Evolutionary conservation across 1,139 yeast species (phyloP), one percentile per base, ranked within the genome.

Genomic region (Debaryomyces robertsiae): DNA sequence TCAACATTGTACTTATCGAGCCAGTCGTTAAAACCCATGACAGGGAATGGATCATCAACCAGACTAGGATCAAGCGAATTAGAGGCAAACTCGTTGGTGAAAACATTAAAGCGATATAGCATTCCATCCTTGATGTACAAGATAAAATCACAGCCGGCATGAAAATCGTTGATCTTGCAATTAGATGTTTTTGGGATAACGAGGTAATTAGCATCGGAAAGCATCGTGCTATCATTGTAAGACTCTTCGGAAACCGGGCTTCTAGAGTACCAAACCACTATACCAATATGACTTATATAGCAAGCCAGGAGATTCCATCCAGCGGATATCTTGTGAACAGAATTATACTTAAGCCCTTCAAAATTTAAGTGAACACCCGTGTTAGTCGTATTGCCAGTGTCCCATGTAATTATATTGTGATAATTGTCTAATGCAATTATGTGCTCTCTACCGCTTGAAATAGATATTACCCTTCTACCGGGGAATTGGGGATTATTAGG

Each of bases 221-320:
- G 31, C 40, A 50, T 46, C 14, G 50, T 46, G 6, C 52, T 52
- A 9, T 34, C 42, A 11, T 59, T 61, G 39, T 44, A 55, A 18
- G 52, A 50, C 15, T 53, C 60, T 27, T 55, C 46, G 2, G 60
- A 47, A 6, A 75, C 37, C 0, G 71, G 52, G 1, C 58, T 63
- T 41, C 88, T 65, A 2, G 66, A 53, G 35, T 65, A 73, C 93
- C 93, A 85, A 11, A 79, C 72, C 0, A 81, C 69, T 30, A 86
- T 58, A 0, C 91, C 91, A 29, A 76, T 61, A 4, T 65, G 67
- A 17, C 66, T 66, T 2, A 81, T 62, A 38, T 72, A 69, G 23
- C 79, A 79, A 24, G 80, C 78, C 38, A 80, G 77, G 15, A 75
- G 62, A 43, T 77, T 73, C 94, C 94, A 86, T 0, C 94, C 95